Evolutionary conservation across 177 flowering plant species (phyloP).

Genomic region (Vitis hybrid): DNA sequence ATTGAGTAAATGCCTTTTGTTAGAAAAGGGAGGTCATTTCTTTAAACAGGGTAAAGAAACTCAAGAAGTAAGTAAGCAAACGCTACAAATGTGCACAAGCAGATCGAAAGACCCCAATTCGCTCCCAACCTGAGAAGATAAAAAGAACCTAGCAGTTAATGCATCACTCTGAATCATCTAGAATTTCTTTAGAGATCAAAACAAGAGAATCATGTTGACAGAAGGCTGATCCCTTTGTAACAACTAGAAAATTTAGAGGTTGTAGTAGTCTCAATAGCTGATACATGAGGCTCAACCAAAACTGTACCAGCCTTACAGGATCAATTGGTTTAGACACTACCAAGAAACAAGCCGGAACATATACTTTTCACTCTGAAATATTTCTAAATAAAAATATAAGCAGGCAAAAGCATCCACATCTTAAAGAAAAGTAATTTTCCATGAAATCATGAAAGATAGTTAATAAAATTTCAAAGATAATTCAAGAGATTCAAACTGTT

Average conservation of each 20-base stretch:
- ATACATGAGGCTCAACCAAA: not conserved
- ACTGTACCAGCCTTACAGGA: not conserved
- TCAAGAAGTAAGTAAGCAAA: constrained; percentile 13
- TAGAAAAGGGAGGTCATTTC: constrained; percentile 2
- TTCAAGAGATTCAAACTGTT: too few species aligned
- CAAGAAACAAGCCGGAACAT: not conserved
- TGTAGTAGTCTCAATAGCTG: too few species aligned
- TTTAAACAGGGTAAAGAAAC: constrained; percentile 4
- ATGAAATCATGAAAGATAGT: too few species aligned
- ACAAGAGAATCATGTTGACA: not conserved
- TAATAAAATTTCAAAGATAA: too few species aligned
- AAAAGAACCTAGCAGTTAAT: constrained; percentile 6
- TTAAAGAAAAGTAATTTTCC: too few species aligned
- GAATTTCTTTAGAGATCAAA: not conserved
- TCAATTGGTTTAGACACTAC: not conserved
- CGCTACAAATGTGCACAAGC: constrained; percentile 70
- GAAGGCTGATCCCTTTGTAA: not conserved
- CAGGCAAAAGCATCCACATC: too few species aligned
- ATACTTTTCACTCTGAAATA: not conserved
- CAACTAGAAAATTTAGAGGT: too few species aligned
- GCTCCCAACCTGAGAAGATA: constrained; percentile 60
- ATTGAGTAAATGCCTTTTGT: constrained; percentile 9
- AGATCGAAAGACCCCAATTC: constrained; percentile 72
- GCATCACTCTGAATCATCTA: not conserved
- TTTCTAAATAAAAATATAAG: too few species aligned